phyloP scores from a whole-genome alignment of 768 basidiomycete species.

The Rhodotorula graminis region DNA sequence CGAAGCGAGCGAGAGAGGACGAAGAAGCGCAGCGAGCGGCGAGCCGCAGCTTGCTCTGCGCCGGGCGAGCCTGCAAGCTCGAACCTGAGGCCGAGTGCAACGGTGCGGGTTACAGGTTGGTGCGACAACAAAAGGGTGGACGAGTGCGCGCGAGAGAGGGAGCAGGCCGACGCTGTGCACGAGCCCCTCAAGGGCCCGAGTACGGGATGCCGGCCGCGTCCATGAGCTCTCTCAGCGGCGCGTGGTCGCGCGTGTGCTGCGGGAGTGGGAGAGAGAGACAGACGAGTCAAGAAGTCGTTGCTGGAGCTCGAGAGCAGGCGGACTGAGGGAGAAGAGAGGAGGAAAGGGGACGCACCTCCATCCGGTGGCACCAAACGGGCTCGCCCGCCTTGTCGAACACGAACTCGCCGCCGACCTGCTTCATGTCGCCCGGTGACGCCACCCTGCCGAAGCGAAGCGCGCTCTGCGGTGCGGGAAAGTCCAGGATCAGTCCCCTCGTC shows the following conservation, averaged over 20 bases:
- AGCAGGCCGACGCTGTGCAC: neutral
- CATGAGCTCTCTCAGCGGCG: constrained; percentile 15
- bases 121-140: no score
- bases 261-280: neutral
- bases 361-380: constrained; percentile 9
- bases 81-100: no score
- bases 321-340: no score
- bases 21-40: no score
- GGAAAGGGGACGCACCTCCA: constrained; percentile 11
- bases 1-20: no score
- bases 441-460: constrained; percentile 58
- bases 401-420: constrained; percentile 87
- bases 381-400: constrained; percentile 50
- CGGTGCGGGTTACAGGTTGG: no score
- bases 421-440: constrained; percentile 55
- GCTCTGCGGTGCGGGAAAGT: constrained; percentile 50
- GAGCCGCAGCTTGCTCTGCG: no score
- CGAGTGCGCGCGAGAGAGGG: neutral
- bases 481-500: no score
- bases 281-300: neutral
- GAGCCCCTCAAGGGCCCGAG: neutral
- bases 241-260: constrained; percentile 36
- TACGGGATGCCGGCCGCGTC: constrained; percentile 9
- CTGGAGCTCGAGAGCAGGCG: no score
- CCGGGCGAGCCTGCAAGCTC: no score